Evolutionary conservation across 768 basidiomycete genomes (phyloP).

Genomic region (Hysterangium stoloniferum): DNA sequence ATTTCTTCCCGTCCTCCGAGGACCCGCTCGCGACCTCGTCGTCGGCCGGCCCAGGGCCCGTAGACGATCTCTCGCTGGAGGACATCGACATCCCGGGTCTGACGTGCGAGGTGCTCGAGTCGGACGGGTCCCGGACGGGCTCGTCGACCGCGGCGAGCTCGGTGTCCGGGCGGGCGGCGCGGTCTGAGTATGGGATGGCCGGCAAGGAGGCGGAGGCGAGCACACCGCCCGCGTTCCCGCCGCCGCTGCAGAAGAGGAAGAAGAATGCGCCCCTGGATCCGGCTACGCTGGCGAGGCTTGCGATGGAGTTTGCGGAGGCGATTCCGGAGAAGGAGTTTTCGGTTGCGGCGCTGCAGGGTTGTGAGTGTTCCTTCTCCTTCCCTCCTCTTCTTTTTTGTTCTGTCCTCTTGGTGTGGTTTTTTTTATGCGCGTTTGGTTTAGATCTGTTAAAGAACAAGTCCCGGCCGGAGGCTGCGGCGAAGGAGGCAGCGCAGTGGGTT

Average conservation of each 20-base stretch:
- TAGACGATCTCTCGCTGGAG: conserved; percentile 13
- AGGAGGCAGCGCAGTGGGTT: conserved; percentile 65
- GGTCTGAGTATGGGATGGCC: conserved; percentile 31
- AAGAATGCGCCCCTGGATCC: conserved; percentile 60
- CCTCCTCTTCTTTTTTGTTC: conserved; percentile 15
- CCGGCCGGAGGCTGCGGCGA: conserved; percentile 67
- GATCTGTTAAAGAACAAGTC: conserved; percentile 82
- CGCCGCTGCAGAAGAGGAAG: conserved; percentile 57
- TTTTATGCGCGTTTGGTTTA: conserved; percentile 24
- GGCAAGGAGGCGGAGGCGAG: conserved; percentile 22
- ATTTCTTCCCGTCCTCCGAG: conserved; percentile 81
- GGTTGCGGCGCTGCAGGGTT: conserved; percentile 86
- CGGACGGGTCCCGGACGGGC: too few species aligned
- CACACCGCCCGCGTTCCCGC: conserved; percentile 42
- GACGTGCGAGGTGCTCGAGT: conserved; percentile 6
- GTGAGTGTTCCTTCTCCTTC: conserved; percentile 39
- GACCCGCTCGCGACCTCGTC: conserved; percentile 18
- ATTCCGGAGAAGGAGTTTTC: conserved; percentile 85
- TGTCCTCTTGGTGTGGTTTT: conserved; percentile 14
- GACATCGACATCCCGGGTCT: conserved; percentile 12
- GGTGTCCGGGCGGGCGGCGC: not conserved
- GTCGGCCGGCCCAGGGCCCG: conserved; percentile 18
- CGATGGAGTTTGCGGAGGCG: conserved; percentile 70
- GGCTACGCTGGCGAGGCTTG: conserved; percentile 55
- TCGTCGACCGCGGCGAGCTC: not conserved